Conservation (phyloP, 176 grass and related monocot species). For the Avena eriantha region DNA sequence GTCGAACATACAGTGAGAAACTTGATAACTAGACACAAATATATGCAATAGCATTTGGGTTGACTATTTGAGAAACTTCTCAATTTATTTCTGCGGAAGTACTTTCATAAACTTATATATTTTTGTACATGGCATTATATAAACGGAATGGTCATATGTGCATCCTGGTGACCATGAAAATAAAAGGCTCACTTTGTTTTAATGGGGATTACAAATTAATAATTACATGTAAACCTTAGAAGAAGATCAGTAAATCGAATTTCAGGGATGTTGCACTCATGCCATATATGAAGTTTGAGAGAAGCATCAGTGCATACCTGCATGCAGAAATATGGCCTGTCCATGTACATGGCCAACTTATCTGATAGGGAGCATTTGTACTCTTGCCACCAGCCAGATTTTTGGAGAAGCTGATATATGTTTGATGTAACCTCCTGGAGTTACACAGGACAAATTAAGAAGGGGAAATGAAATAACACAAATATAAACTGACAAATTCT, state of each 20-base stretch:
- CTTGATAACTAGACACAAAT: neutral
- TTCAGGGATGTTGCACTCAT: neutral
- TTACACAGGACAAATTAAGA: constrained; percentile 34
- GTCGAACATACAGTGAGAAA: neutral
- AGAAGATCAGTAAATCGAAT: neutral
- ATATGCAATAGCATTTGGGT: neutral
- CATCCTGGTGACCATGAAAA: neutral
- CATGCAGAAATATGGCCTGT: constrained; percentile 84
- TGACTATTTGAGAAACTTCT: neutral
- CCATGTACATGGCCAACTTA: constrained; percentile 41
- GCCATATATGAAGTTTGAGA: neutral
- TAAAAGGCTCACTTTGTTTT: neutral
- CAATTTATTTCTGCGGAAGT: neutral
- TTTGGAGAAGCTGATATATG: constrained; percentile 70
- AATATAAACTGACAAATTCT: constrained; percentile 11
- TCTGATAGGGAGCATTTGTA: constrained; percentile 70
- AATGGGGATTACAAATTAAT: neutral
- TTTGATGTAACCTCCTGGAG: constrained; percentile 80
- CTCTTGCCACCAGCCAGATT: constrained; percentile 78
- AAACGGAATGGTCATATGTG: neutral
- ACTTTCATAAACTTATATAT: neutral
- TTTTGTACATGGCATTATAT: neutral
- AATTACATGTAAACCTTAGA: neutral
- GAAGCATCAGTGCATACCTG: constrained; percentile 49
- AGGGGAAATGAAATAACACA: constrained; percentile 13